Evolutionary conservation across 177 flowering plant genomes (phyloP), one percentile per base, ranked within the genome.

Genomic region (Vitis hybrid): DNA sequence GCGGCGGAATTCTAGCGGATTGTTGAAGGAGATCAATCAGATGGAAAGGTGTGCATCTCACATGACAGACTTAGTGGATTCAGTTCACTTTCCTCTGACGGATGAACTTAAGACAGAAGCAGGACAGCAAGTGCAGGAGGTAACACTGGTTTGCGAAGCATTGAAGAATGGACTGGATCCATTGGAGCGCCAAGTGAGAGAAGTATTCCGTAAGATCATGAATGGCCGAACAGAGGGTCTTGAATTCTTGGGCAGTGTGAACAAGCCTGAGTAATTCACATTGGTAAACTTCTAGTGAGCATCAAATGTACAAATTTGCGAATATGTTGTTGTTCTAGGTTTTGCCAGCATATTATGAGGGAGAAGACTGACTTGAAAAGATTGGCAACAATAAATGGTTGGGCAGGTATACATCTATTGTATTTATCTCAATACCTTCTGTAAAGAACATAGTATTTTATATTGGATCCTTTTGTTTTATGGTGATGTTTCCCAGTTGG

Each of bases 21-120:
- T 87, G 54, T 35, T 87, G 71, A 82, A 66, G 77, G 91, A 87
- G 73, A 84, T 87, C 51, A 57, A 70, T 66, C 82, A 70, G 67
- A 69, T 81, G 4, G 89, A 87, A 66, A 84, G 68, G 65, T 74
- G 75, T 46, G 52, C 84, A 0, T 62, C 73, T 11, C 75, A 67
- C 1, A 24, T 86, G 70, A 78, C 78, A 0, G 88, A 82, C 32
- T 56, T 84, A 79, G 70, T 81, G 3, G 89, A 86, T 71, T 60
- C 73, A 1, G 78, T 67, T 68, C 83, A 82, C 64, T 81, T 80
- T 30, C 91, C 89, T 0, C 40, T 86, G 76, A 32, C 81, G 3
- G 79, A 81, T 49, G 89, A 82, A 17, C 71, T 71, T 69, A 72
- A 74, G 61, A 21, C 32, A 8, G 85, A 84, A 54, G 77, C 83